Conservation (phyloP, 306 rosid genomes). For the Gillenia trifoliata region DNA sequence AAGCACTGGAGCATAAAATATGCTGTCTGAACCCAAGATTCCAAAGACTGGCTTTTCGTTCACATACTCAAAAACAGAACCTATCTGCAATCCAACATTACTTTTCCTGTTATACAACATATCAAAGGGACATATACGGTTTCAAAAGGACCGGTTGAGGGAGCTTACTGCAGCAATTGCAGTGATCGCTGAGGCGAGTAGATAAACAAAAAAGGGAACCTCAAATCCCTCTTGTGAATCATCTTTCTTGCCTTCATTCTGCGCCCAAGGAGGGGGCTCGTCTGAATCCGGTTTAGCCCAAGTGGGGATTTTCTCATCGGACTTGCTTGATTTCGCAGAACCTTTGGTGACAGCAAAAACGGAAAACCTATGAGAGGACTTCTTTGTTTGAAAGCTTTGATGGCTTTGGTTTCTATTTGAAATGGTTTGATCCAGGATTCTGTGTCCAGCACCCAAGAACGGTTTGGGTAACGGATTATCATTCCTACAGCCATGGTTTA, state of each 20-base stretch:
- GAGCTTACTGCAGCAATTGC: constrained; percentile 95
- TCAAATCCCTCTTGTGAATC: constrained; percentile 39
- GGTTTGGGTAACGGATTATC: constrained; percentile 12
- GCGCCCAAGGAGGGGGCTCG: constrained; percentile 97
- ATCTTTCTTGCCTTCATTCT: constrained; percentile 36
- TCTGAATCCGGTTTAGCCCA: constrained; percentile 87
- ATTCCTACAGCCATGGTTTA: constrained; percentile 11
- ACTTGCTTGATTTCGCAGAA: constrained; percentile 69
- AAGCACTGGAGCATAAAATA: constrained; percentile 84
- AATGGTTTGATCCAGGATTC: constrained; percentile 13
- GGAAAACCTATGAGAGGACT: constrained; percentile 14
- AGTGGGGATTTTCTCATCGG: constrained; percentile 73
- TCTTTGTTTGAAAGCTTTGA: constrained; percentile 1
- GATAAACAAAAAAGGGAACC: constrained; percentile 62
- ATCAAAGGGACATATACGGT: background rate
- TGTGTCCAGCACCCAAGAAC: constrained; percentile 23
- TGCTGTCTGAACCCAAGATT: constrained; percentile 60
- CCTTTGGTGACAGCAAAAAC: constrained; percentile 64
- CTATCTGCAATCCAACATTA: constrained; percentile 47
- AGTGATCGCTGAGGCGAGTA: constrained; percentile 77
- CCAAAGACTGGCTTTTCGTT: constrained; percentile 88
- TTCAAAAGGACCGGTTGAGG: background rate
- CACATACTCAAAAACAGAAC: constrained; percentile 86
- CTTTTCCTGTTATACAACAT: background rate
- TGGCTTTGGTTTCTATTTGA: constrained; percentile 4